A percentile compares a stretch with the other conserved stretches of the same genome.
phyloP scores from a whole-genome alignment of 2,329 filamentous ascomycete genomes.

The Nigrospora osmanthi region DNA sequence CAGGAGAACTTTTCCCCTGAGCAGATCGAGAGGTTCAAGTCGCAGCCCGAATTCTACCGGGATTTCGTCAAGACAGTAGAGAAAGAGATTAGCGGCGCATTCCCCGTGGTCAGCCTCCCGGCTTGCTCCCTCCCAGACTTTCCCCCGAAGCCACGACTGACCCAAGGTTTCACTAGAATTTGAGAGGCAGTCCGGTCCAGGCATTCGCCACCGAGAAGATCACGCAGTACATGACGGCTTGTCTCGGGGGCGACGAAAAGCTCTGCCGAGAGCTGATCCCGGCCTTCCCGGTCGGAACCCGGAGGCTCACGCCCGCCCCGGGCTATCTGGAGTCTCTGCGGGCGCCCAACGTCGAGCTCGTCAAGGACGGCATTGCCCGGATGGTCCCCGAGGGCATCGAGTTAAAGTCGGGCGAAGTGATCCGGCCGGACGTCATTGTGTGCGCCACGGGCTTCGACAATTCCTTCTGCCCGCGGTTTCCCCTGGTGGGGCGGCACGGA shows the following conservation, averaged over 20 bases:
- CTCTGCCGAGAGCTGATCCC: constrained; percentile 45
- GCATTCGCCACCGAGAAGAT: constrained; percentile 31
- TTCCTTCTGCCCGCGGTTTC: constrained; percentile 43
- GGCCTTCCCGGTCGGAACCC: constrained; percentile 37
- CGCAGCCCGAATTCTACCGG: constrained; percentile 35
- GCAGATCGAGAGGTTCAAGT: constrained; percentile 39
- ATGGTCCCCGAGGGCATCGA: constrained; percentile 41
- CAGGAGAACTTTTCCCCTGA: constrained; percentile 31
- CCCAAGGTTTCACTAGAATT: constrained; percentile 16
- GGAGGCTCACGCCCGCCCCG: constrained; percentile 41
- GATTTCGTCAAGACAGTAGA: constrained; percentile 39
- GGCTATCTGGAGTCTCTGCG: constrained; percentile 39
- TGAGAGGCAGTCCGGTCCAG: constrained; percentile 32
- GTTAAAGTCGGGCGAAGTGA: constrained; percentile 36
- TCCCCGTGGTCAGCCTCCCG: constrained; percentile 31
- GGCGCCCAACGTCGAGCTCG: constrained; percentile 38
- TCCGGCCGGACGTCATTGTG: constrained; percentile 46
- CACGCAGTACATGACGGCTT: constrained; percentile 36
- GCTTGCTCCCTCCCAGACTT: neutral
- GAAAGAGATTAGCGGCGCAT: constrained; percentile 32
- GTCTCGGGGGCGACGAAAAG: constrained; percentile 37
- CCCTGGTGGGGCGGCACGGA: constrained; percentile 38
- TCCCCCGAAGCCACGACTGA: constrained; percentile 2
- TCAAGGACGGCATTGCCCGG: constrained; percentile 34
- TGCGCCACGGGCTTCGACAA: constrained; percentile 52